Conservation (phyloP, 1,284 basidiomycete species). For the Cutaneotrichosporon arboriforme region DNA sequence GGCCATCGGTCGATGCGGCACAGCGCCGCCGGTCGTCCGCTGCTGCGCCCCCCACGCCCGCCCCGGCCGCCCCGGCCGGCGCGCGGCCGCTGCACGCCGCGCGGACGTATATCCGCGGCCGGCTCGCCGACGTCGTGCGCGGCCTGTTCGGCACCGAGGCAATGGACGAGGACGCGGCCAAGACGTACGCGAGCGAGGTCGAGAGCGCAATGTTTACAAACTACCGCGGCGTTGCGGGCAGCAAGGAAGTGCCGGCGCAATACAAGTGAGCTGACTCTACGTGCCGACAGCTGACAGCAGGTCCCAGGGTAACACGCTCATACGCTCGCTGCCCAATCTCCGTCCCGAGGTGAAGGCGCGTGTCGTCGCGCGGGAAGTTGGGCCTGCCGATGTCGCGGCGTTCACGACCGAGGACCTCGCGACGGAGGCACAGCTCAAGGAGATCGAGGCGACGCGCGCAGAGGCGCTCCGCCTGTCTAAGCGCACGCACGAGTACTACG, state of each 20-base stretch:
- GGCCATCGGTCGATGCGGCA: constrained; percentile 1
- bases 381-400: constrained; percentile 29
- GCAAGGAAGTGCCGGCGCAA: constrained; percentile 34
- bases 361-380: constrained; percentile 20
- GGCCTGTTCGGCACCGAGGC: constrained; percentile 24
- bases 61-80: not conserved
- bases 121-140: constrained; percentile 23
- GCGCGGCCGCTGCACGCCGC: constrained; percentile 26
- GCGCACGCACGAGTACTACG: constrained; percentile 24
- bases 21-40: not conserved
- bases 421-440: constrained; percentile 31
- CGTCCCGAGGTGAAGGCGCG: constrained; percentile 23
- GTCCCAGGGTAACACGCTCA: constrained; percentile 38
- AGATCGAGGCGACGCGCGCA: constrained; percentile 29
- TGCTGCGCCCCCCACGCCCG: not conserved
- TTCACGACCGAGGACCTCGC: constrained; percentile 37
- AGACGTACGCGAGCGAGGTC: constrained; percentile 24
- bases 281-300: constrained; percentile 20
- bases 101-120: constrained; percentile 33
- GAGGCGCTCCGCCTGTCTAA: constrained; percentile 35
- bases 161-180: constrained; percentile 18
- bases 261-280: constrained; percentile 45
- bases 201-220: constrained; percentile 30
- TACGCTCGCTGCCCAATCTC: constrained; percentile 27
- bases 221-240: constrained; percentile 33